Conservation (phyloP, 2,329 filamentous ascomycete species). For the Aspergillus pseudoviridinutans region DNA sequence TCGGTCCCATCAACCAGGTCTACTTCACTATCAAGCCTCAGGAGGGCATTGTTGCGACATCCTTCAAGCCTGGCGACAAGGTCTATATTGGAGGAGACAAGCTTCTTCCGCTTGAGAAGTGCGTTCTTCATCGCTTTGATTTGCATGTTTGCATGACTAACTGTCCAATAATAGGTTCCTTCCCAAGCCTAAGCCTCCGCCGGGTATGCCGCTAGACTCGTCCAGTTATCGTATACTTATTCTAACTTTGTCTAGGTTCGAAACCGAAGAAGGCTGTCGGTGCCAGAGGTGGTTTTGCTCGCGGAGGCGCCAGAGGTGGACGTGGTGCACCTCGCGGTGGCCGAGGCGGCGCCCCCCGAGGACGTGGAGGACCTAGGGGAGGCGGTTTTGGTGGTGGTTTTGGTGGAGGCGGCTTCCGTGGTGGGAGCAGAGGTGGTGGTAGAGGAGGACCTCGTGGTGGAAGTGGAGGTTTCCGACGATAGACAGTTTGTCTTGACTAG, state of each 20-base stretch:
- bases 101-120: conserved; percentile 85
- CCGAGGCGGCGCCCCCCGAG: conserved; percentile 51
- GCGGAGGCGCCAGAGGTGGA: conserved; percentile 45
- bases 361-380: conserved; percentile 49
- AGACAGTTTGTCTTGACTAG: conserved; percentile 23
- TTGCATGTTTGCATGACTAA: conserved; percentile 9
- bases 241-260: conserved; percentile 45
- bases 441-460: conserved; percentile 23
- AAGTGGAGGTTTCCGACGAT: conserved; percentile 17
- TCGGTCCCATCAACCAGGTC: conserved; percentile 95
- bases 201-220: conserved; percentile 36
- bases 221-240: conserved; percentile 4
- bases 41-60: conserved; percentile 90
- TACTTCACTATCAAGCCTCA: conserved; percentile 98
- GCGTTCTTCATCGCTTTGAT: conserved; percentile 11
- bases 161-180: conserved; percentile 61
- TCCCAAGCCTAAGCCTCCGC: conserved; percentile 78
- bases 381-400: conserved; percentile 23
- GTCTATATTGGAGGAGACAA: conserved; percentile 96
- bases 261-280: conserved; percentile 70
- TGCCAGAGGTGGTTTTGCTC: conserved; percentile 40
- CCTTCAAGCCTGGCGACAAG: conserved; percentile 95
- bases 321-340: conserved; percentile 41
- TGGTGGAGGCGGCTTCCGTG: conserved; percentile 39
- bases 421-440: conserved; percentile 41